Evolutionary conservation across 2,329 filamentous ascomycete genomes (phyloP).

Genomic region (Macrophomina tecta): DNA sequence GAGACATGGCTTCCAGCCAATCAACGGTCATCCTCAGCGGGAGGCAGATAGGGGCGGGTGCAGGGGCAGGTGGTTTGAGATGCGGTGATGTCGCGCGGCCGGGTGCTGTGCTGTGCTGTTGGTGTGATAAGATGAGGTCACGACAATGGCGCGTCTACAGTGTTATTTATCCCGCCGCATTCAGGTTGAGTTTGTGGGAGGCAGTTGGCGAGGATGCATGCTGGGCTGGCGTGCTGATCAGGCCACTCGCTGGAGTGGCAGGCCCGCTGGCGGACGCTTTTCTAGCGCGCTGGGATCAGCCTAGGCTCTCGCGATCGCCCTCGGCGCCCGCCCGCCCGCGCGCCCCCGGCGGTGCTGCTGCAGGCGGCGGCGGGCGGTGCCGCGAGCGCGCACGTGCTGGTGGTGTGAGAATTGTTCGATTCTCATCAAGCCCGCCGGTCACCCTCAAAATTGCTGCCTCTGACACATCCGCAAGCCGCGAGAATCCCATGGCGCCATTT

Average conservation of each 20-base stretch:
- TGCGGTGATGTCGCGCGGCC: conserved; percentile 19
- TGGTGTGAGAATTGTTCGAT: conserved; percentile 24
- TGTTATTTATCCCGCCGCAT: conserved; percentile 26
- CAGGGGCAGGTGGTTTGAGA: conserved; percentile 19
- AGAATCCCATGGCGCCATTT: not conserved
- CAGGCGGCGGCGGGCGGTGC: conserved; percentile 10
- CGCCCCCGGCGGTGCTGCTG: not conserved
- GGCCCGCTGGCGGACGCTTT: conserved; percentile 10
- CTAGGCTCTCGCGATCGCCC: conserved; percentile 24
- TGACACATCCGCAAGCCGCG: conserved; percentile 1
- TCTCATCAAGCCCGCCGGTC: conserved; percentile 18
- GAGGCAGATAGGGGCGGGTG: not conserved
- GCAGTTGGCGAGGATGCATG: not conserved
- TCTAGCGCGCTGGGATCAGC: conserved; percentile 20
- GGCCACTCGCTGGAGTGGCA: conserved; percentile 19
- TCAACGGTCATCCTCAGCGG: conserved; percentile 23
- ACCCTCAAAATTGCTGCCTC: conserved; percentile 2
- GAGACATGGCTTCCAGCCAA: conserved; percentile 28
- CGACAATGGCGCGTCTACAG: conserved; percentile 23
- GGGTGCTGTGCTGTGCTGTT: not conserved
- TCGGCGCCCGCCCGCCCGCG: conserved; percentile 11
- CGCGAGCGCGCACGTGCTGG: conserved; percentile 13
- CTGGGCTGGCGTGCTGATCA: conserved; percentile 28
- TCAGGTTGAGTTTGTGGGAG: not conserved
- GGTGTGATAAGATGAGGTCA: conserved; percentile 27